Conservation (phyloP, 2,329 filamentous ascomycete species). For the Parastagonospora avenae region DNA sequence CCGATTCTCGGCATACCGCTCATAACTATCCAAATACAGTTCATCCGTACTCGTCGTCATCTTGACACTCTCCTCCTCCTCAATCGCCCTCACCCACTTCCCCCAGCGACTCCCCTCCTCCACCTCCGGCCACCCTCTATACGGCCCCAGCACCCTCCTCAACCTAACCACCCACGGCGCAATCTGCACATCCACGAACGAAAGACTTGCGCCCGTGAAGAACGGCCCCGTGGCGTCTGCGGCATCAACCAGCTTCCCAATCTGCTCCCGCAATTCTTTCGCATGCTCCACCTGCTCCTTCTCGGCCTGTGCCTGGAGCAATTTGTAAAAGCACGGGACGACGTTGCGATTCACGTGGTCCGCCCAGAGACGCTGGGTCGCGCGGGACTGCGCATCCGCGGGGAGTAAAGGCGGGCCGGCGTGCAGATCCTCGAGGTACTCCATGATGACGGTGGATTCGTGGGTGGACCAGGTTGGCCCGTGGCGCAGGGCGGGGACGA, state of each 20-base stretch:
- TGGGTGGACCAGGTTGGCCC: constrained; percentile 78
- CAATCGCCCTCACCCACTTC: constrained; percentile 72
- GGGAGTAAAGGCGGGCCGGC: constrained; percentile 67
- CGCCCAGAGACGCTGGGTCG: constrained; percentile 78
- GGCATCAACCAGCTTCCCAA: constrained; percentile 65
- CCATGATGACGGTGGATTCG: constrained; percentile 80
- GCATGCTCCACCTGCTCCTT: constrained; percentile 64
- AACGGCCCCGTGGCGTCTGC: constrained; percentile 68
- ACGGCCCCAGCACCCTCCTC: constrained; percentile 67
- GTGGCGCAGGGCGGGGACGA: constrained; percentile 77
- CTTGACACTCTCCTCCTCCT: constrained; percentile 65
- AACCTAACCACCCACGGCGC: constrained; percentile 76
- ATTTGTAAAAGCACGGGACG: constrained; percentile 75
- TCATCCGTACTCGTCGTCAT: constrained; percentile 71
- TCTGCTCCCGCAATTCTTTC: constrained; percentile 67
- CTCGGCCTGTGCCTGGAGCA: constrained; percentile 69
- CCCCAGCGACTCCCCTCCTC: constrained; percentile 69
- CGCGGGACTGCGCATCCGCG: constrained; percentile 68
- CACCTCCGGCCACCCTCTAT: constrained; percentile 69
- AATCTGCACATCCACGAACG: constrained; percentile 75
- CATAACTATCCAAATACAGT: constrained; percentile 70
- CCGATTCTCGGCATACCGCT: constrained; percentile 66
- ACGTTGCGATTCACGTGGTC: constrained; percentile 81
- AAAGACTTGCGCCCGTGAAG: constrained; percentile 64
- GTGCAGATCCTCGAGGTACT: constrained; percentile 84